Evolutionary conservation across 1,139 yeast genomes (phyloP), one percentile per base, ranked within the genome.

Genomic region (Hyphopichia buzzinii): DNA sequence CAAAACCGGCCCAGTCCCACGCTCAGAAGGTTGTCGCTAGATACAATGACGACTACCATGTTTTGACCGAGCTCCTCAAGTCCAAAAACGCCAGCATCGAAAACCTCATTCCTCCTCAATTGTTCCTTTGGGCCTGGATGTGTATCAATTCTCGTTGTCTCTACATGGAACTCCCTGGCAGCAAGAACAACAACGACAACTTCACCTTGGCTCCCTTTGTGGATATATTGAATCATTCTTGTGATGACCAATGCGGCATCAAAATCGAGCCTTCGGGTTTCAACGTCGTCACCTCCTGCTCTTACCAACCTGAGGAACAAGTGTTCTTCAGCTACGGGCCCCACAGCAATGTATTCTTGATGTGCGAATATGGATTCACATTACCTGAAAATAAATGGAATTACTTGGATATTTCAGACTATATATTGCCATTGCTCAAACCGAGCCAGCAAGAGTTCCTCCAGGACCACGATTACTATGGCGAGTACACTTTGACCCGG

Each of bases 141-240:
- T 81, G 92, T 52, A 85, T 90, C 35, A 92, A 92, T 55, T 84
- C 97, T 1, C 82, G 98, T 61, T 90, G 97, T 54, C 64, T 92
- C 10, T 90, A 87, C 55, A 83, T 84, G 82, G 72, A 75, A 4
- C 60, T 87, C 2, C 81, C 86, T 1, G 70, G 72, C 34, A 70
- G 75, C 31, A 62, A 66, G 49, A 54, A 59, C 52, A 31, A 62
- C 39, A 34, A 72, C 49, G 89, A 84, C 47, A 84, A 87, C 52
- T 82, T 89, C 59, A 87, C 97, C 1, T 66, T 92, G 78, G 97
- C 94, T 0, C 98, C 98, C 0, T 83, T 69, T 46, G 90, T 90
- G 11, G 98, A 92, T 63, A 85, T 86, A 54, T 64, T 92, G 39
- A 92, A 92, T 60, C 97, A 92, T 58, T 65, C 79, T 8, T 59